A percentile compares a stretch with the other conserved stretches of the same genome.
phyloP scores from a whole-genome alignment of 1,139 yeast genomes.

The Debaryomyces sp. region DNA sequence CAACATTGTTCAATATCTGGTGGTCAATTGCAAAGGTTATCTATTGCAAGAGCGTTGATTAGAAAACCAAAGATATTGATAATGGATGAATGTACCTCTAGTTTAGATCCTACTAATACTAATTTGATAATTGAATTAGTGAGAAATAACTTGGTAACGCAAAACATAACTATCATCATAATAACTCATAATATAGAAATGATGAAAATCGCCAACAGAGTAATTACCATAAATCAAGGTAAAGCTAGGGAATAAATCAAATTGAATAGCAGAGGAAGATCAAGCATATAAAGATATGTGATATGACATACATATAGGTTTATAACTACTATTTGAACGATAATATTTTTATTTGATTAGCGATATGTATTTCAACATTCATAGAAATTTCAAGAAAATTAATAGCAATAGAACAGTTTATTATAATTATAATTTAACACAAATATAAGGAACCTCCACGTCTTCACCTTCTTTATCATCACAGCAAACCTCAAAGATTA shows the following conservation, averaged over 20 bases:
- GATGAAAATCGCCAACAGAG: conserved; percentile 51
- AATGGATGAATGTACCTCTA: conserved; percentile 82
- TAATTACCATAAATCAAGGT: conserved; percentile 50
- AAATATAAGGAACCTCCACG: conserved; percentile 89
- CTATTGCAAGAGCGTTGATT: conserved; percentile 74
- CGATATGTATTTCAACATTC: conserved; percentile 1
- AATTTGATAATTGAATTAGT: conserved; percentile 45
- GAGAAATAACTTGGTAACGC: conserved; percentile 29
- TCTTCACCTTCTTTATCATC: conserved; percentile 94
- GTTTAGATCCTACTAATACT: conserved; percentile 64
- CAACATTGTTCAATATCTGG: conserved; percentile 60
- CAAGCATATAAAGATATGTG: conserved; percentile 17
- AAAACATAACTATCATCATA: conserved; percentile 44
- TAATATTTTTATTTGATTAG: conserved; percentile 2
- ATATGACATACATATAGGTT: background rate
- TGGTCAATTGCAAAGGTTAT: conserved; percentile 79
- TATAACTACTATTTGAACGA: background rate
- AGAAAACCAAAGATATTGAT: conserved; percentile 64
- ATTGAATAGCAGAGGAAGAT: conserved; percentile 35
- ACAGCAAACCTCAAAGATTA: conserved; percentile 87
- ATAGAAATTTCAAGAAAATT: background rate
- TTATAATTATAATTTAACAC: conserved; percentile 44
- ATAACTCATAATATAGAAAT: conserved; percentile 64
- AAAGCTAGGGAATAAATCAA: conserved; percentile 16
- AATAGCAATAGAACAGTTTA: background rate